These are phyloP conservation scores for Mycena haematopus DNA, from an alignment of 768 basidiomycete genomes.

Conservation along the genomic window DNA sequence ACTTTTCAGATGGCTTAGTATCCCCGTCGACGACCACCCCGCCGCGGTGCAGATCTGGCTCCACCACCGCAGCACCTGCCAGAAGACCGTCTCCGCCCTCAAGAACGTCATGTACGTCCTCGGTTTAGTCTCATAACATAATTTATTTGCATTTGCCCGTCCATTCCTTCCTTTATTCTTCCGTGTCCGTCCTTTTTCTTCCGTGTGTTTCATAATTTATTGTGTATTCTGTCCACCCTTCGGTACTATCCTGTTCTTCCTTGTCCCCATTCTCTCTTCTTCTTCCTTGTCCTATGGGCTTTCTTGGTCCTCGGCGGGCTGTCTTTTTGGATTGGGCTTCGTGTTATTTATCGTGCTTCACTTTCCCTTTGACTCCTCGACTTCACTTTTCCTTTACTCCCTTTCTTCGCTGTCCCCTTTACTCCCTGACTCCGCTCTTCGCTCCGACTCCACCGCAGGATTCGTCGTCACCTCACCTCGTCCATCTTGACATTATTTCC, in stretches of 20 bases:
- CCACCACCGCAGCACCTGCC: slow-evolving; percentile 64
- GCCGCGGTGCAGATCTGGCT: slow-evolving; percentile 71
- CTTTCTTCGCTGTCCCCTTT: neutral
- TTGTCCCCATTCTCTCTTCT: slow-evolving; percentile 12
- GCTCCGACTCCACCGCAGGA: slow-evolving; percentile 5
- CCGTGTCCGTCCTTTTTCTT: neutral
- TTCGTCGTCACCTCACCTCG: neutral
- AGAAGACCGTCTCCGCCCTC: slow-evolving; percentile 39
- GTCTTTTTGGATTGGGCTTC: slow-evolving; percentile 2
- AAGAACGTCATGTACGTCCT: slow-evolving; percentile 28
- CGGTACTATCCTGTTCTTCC: neutral
- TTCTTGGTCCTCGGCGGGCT: slow-evolving; percentile 16
- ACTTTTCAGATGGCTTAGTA: slow-evolving; percentile 56
- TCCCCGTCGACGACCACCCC: slow-evolving; percentile 65
- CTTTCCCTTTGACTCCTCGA: too few species aligned
- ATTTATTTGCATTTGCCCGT: neutral
- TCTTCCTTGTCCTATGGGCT: slow-evolving; percentile 23
- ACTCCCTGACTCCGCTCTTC: slow-evolving; percentile 1
- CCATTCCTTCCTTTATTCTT: slow-evolving; percentile 1
- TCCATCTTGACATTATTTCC: neutral
- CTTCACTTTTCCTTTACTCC: neutral
- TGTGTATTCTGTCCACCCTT: neutral
- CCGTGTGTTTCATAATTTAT: neutral
- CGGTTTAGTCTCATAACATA: slow-evolving; percentile 22
- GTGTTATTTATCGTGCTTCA: neutral